phyloP scores from a whole-genome alignment of 2,329 filamentous ascomycete genomes.

The Alternaria gansuensis region DNA sequence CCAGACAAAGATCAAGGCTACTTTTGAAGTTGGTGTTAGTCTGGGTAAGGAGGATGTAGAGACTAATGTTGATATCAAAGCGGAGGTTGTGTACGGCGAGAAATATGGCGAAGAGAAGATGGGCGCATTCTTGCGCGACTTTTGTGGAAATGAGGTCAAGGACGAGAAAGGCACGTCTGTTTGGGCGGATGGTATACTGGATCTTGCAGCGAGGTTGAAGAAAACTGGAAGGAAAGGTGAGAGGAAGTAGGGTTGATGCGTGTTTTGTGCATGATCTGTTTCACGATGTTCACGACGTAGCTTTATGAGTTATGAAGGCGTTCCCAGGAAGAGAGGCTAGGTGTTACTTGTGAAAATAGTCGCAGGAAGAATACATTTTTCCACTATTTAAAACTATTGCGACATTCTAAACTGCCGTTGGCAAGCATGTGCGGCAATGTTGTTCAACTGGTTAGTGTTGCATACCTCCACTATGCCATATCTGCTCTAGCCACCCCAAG shows the following conservation, averaged over 20 bases:
- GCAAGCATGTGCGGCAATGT: neutral
- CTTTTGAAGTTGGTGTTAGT: constrained; percentile 62
- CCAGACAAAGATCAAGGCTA: constrained; percentile 73
- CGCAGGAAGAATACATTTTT: constrained; percentile 1
- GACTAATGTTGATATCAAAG: constrained; percentile 65
- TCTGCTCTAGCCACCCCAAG: neutral
- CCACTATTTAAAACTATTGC: too few species aligned
- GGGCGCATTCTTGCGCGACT: constrained; percentile 71
- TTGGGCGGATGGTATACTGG: constrained; percentile 57
- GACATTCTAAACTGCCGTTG: neutral
- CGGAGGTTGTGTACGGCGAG: constrained; percentile 78
- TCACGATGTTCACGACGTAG: constrained; percentile 16
- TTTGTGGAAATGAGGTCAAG: constrained; percentile 54
- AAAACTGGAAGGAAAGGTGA: constrained; percentile 58
- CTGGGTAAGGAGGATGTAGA: constrained; percentile 59
- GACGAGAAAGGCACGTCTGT: constrained; percentile 44
- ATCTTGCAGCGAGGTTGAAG: constrained; percentile 56
- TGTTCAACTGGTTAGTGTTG: neutral
- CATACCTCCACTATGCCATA: neutral
- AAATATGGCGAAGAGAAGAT: constrained; percentile 79
- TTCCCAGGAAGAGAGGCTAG: neutral
- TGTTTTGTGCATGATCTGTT: neutral
- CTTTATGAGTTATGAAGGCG: constrained; percentile 29
- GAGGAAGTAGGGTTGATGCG: constrained; percentile 30
- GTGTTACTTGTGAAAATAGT: neutral